Percentiles rank a stretch among this genome's conserved stretches.
phyloP scores from a whole-genome alignment of 192 early-diverging fungal genomes.

The Linderina pennispora region DNA sequence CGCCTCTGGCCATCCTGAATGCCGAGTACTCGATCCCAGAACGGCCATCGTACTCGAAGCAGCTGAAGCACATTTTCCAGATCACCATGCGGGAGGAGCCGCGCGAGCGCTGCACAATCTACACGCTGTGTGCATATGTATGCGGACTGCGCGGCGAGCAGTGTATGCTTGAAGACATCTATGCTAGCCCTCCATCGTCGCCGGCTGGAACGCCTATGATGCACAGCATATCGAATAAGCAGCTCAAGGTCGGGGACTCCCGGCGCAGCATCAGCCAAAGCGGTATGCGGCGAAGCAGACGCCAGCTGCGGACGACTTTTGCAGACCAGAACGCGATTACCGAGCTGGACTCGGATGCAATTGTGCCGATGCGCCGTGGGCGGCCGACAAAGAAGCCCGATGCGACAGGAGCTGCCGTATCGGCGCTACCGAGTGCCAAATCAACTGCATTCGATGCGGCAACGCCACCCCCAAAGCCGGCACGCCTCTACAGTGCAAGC shows the following conservation, averaged over 20 bases:
- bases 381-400: slow-evolving; percentile 51
- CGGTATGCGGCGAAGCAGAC: too few species aligned
- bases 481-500: not conserved
- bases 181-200: slow-evolving; percentile 24
- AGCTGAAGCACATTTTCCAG: slow-evolving; percentile 52
- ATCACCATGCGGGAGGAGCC: slow-evolving; percentile 77
- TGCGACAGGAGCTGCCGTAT: not conserved
- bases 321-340: slow-evolving; percentile 34
- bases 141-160: slow-evolving; percentile 50
- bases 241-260: slow-evolving; percentile 12
- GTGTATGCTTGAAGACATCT: slow-evolving; percentile 38
- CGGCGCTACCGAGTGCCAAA: not conserved
- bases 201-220: not conserved
- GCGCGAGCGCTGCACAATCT: slow-evolving; percentile 70
- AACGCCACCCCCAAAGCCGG: not conserved
- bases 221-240: slow-evolving; percentile 9
- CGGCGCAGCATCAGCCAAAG: slow-evolving; percentile 26
- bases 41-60: slow-evolving; percentile 59
- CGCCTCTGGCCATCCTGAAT: slow-evolving; percentile 84
- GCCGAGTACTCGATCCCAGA: slow-evolving; percentile 74
- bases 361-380: slow-evolving; percentile 87
- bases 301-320: slow-evolving; percentile 19
- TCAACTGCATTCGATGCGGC: not conserved
- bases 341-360: slow-evolving; percentile 43
- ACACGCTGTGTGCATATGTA: slow-evolving; percentile 62